Base-by-base conservation (phyloP, 2,329 filamentous ascomycete genomes). In the Cordyceps tenuipes region DNA sequence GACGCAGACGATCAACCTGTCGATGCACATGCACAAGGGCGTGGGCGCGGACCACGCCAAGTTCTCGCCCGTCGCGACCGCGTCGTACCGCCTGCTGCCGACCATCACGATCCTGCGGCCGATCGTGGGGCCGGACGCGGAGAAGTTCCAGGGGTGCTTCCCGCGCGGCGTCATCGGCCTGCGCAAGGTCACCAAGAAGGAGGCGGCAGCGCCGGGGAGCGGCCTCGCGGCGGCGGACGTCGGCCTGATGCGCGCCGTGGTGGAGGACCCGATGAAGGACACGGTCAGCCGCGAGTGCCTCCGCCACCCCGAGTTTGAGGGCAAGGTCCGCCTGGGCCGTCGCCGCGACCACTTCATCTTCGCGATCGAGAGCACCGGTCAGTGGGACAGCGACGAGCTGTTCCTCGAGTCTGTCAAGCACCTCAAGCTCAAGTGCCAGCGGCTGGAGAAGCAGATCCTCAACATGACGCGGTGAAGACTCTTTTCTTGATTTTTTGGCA, bases 341-440 rank as follows among this genome's bases (percentile, higher is more conserved):
- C 79, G 91, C 67, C 82, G 91, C 65, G 94, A 99, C 73, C 95
- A 99, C 77, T 99, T 99, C 74, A 97, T 99, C 74, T 99, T 94
- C 80, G 88, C 86, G 59, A 82, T 99, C 41, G 94, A 99, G 79
- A 97, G 92, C 78, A 88, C 91, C 0, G 95, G 94, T 6, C 94
- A 99, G 76, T 96, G 91, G 79, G 87, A 94, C 62, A 96, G 91
- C 70, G 93, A 97, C 68, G 87, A 91, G 74, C 80, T 99, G 64
- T 97, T 99, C 78, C 75, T 99, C 60, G 91, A 97, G 76, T 86
- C 90, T 31, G 82, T 99, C 55, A 89, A 88, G 76, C 79, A 91
- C 66, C 76, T 99, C 63, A 96, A 92, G 78, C 79, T 84, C 68
- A 97, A 97, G 79, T 94, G 90, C 66, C 77, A 85, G 70, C 81